A percentile compares a stretch with the other conserved stretches of the same genome.
Evolutionary conservation across 1,284 basidiomycete species (phyloP).

Genomic region (Baeospora myosura): DNA sequence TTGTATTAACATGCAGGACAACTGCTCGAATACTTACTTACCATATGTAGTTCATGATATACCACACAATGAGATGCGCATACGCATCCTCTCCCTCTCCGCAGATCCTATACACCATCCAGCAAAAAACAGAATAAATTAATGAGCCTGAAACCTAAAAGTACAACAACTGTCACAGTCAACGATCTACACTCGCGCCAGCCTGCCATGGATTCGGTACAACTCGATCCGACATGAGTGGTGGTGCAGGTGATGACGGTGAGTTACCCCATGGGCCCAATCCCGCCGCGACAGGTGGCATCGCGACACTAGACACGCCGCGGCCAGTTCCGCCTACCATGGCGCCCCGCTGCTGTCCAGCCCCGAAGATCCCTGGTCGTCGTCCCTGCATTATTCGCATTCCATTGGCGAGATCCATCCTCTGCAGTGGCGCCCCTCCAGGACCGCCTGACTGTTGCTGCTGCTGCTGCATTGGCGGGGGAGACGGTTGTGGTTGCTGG

Average conservation of each 20-base stretch:
- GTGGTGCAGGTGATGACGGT: conserved; percentile 22
- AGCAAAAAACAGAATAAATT: too few relatives aligned
- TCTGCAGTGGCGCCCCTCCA: conserved; percentile 32
- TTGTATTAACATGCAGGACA: too few relatives aligned
- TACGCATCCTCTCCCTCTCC: too few relatives aligned
- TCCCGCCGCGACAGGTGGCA: conserved; percentile 17
- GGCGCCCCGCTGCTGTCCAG: conserved; percentile 25
- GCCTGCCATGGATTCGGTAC: too few relatives aligned
- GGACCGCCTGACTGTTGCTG: conserved; percentile 10
- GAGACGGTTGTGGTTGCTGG: conserved; percentile 7
- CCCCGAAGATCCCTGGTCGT: conserved; percentile 38
- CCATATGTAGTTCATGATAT: too few relatives aligned
- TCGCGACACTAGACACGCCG: conserved; percentile 22
- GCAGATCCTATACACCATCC: too few relatives aligned
- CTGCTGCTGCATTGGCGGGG: conserved; percentile 7
- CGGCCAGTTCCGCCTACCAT: conserved; percentile 27
- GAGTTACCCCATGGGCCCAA: conserved; percentile 26
- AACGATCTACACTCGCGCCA: too few relatives aligned
- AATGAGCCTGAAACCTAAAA: too few relatives aligned
- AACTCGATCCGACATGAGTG: too few relatives aligned
- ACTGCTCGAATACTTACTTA: too few relatives aligned
- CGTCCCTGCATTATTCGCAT: conserved; percentile 42
- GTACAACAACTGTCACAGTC: background rate
- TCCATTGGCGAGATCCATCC: conserved; percentile 40
- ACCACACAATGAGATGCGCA: too few relatives aligned